Percentiles rank a stretch among this genome's conserved stretches.
phyloP scores from a whole-genome alignment of 352 stramenopile genomes.

The Globisporangium okanoganense region DNA sequence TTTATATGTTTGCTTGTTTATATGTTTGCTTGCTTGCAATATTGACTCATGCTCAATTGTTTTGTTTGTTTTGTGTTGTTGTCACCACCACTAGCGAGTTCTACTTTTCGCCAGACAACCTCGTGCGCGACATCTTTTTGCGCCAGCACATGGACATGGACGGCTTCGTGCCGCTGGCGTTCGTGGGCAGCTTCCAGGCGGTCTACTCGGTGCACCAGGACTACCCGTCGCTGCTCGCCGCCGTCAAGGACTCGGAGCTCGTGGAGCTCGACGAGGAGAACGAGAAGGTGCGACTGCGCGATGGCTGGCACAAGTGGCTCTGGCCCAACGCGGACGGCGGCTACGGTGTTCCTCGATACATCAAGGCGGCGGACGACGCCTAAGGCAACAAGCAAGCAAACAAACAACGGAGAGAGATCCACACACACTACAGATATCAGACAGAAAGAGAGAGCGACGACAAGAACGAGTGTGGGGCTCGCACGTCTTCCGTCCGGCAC shows the following conservation, averaged over 20 bases:
- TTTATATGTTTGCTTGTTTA: conserved; percentile 15
- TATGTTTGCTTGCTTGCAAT: background rate
- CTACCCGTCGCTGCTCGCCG: conserved; percentile 73
- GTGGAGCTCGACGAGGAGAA: conserved; percentile 86
- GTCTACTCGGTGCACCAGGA: conserved; percentile 85
- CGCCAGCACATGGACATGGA: conserved; percentile 87
- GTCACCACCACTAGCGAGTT: conserved; percentile 57
- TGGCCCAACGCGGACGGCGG: conserved; percentile 85
- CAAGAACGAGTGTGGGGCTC: background rate
- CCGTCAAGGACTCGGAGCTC: conserved; percentile 57
- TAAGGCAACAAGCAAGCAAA: background rate
- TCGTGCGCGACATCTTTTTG: conserved; percentile 83
- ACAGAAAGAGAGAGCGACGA: background rate
- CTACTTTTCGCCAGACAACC: conserved; percentile 82
- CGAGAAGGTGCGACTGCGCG: conserved; percentile 86
- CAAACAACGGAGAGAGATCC: conserved; percentile 3
- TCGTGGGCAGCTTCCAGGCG: conserved; percentile 88
- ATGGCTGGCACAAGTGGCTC: conserved; percentile 87
- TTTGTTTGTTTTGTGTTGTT: background rate
- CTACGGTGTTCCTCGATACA: conserved; percentile 85
- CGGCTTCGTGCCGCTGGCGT: conserved; percentile 85
- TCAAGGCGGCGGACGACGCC: conserved; percentile 62
- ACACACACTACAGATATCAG: background rate
- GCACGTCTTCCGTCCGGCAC: background rate
- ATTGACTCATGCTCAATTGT: conserved; percentile 5